Evolutionary conservation across 2,329 filamentous ascomycete genomes (phyloP), one percentile per base, ranked within the genome.

Genomic region (Mariannaea sp.): DNA sequence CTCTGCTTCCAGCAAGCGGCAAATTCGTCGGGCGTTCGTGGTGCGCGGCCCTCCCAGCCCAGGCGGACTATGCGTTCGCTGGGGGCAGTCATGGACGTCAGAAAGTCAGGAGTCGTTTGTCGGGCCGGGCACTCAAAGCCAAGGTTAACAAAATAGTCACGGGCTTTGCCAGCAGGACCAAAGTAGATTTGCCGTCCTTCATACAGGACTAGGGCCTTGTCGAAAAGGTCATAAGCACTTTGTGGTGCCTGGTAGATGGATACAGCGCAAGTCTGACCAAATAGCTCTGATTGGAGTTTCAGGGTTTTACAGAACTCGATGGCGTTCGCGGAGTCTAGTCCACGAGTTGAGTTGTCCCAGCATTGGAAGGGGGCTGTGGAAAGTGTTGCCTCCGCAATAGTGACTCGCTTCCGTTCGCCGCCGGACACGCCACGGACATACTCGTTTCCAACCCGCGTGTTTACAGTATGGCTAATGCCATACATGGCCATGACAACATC

Each of bases 401-500:
- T 54, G 3, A 54, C 51, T 13, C 51, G 51, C 45, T 54, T 54
- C 9, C 51, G 20, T 20, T 54, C 51, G 14, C 51, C 51, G 20
- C 51, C 51, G 3, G 51, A 54, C 10, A 54, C 51, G 13, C 51
- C 51, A 9, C 51, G 51, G 4, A 54, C 17, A 20, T 54, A 54
- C 7, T 54, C 51, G 51, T 54, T 54, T 9, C 51, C 51, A 3
- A 54, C 51, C 6, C 51, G 51, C 2, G 51, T 54, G 45, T 54
- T 54, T 27, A 54, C 51, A 2, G 51, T 54, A 44, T 54, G 51
- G 40, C 45, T 49, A 20, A 54, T 54, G 40, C 51, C 51, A 33
- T 54, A 54, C 51, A 54, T 54, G 33, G 51, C 51, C 51, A 54
- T 54, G 29, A 54, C 46, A 4, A 54, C 51, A 5, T 54, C 51